Base-by-base conservation (phyloP, 2,329 filamentous ascomycete genomes). In the Fusarium sacchari region DNA sequence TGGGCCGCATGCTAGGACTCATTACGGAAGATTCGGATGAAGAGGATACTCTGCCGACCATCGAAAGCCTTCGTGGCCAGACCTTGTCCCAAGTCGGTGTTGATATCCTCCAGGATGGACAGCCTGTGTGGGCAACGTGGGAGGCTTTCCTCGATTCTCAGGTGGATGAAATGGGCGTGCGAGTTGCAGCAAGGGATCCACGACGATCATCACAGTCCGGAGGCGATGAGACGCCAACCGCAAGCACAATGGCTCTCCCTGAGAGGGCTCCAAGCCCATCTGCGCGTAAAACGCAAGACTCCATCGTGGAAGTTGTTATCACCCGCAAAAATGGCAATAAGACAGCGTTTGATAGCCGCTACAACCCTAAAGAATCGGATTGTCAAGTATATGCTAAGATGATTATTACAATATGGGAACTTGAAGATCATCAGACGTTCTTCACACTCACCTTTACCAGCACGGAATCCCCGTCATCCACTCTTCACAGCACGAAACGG, bases 361-460 rank as follows among this genome's bases (percentile, higher is more conserved):
- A 79, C 42, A 82, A 81, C 64, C 77, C 80, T 15, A 83, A 82
- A 68, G 80, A 80, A 24, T 81, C 79, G 12, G 81, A 83, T 28
- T 81, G 80, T 56, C 85, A 84, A 75, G 81, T 89, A 0, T 89
- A 89, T 71, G 91, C 93, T 28, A 92, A 91, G 72, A 93, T 95
- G 91, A 93, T 94, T 52, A 89, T 95, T 28, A 93, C 91, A 2
- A 88, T 93, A 12, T 95, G 92, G 91, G 87, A 89, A 67, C 85
- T 88, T n/a, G 88, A 92, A 43, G 89, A 93, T 46, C 86, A 87
- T 26, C 88, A 91, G 73, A 89, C 87, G 15, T 94, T 92, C 80
- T 95, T 91, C 78, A 94, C 92, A 4, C 83, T 95, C 65, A 94
- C 92, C 0, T 95, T 95, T 69, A 95, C 92, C 17, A 90, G 87